These are phyloP conservation scores for Glebionis coronaria DNA, from an alignment of 129 eudicot species.

Conservation along the genomic window DNA sequence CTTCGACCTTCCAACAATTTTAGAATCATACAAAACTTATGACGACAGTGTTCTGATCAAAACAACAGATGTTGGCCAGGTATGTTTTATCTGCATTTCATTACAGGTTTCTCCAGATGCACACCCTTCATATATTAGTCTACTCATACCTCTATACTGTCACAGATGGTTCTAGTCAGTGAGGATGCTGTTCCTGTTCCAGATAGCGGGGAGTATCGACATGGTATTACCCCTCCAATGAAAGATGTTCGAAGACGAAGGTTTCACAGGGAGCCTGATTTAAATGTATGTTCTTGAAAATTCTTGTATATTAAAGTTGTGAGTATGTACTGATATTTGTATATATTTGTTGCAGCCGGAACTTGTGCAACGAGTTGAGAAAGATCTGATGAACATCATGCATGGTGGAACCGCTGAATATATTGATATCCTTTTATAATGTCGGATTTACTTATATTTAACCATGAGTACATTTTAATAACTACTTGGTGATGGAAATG, in stretches of 20 bases:
- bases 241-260: slow-evolving; percentile 88
- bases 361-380: slow-evolving; percentile 77
- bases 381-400: slow-evolving; percentile 73
- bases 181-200: slow-evolving; percentile 66
- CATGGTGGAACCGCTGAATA: slow-evolving; percentile 75
- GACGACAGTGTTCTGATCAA: slow-evolving; percentile 79
- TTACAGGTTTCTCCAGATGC: neutral
- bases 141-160: slow-evolving; percentile 13
- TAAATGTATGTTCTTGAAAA: slow-evolving; percentile 47
- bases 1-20: slow-evolving; percentile 70
- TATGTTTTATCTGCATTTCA: slow-evolving; percentile 18
- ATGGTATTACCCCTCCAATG: slow-evolving; percentile 91
- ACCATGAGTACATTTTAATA: neutral
- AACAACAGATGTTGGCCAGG: slow-evolving; percentile 89
- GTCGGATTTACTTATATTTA: neutral
- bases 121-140: slow-evolving; percentile 10
- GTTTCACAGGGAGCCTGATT: slow-evolving; percentile 90
- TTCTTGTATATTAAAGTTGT: neutral
- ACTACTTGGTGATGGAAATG: neutral
- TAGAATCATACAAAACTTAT: slow-evolving; percentile 81
- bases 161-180: slow-evolving; percentile 74
- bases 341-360: slow-evolving; percentile 66
- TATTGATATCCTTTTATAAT: slow-evolving; percentile 62
- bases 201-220: slow-evolving; percentile 70
- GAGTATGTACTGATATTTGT: slow-evolving; percentile 11